Evolutionary conservation across 805 yeast genomes (phyloP).

Genomic region (Wickerhamiella allomyrinae): DNA sequence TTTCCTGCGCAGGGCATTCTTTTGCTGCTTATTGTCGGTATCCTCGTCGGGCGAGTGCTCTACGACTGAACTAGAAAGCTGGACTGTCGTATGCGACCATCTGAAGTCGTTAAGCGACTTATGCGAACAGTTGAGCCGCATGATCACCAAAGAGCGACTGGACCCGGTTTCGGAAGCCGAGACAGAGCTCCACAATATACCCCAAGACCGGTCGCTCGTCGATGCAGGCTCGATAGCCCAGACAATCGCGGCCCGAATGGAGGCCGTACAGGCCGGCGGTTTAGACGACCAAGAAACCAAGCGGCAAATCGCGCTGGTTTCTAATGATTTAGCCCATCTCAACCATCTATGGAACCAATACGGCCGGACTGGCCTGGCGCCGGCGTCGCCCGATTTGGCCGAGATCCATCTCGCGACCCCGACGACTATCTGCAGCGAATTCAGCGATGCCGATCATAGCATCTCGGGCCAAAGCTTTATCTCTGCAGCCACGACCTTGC

Average conservation of each 20-base stretch:
- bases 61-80: conserved; percentile 13
- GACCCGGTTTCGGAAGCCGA: conserved; percentile 3
- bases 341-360: conserved; percentile 6
- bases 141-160: conserved; percentile 13
- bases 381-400: not conserved
- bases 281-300: conserved; percentile 4
- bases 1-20: conserved; percentile 28
- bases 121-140: conserved; percentile 9
- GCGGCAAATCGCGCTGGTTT: conserved; percentile 6
- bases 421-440: not conserved
- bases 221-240: conserved; percentile 10
- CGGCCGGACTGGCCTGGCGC: not conserved
- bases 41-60: conserved; percentile 15
- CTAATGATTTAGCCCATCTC: conserved; percentile 9
- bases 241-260: conserved; percentile 15
- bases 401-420: not conserved
- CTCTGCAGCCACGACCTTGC: conserved; percentile 1
- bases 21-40: conserved; percentile 31
- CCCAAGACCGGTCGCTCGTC: not conserved
- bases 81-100: conserved; percentile 20
- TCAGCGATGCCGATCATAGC: not conserved
- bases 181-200: not conserved
- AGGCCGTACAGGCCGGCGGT: conserved; percentile 8
- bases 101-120: conserved; percentile 7
- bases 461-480: not conserved